These are phyloP conservation scores for Conticribra weissflogii DNA, from an alignment of 108 stramenopile genomes.

Conservation along the genomic window DNA sequence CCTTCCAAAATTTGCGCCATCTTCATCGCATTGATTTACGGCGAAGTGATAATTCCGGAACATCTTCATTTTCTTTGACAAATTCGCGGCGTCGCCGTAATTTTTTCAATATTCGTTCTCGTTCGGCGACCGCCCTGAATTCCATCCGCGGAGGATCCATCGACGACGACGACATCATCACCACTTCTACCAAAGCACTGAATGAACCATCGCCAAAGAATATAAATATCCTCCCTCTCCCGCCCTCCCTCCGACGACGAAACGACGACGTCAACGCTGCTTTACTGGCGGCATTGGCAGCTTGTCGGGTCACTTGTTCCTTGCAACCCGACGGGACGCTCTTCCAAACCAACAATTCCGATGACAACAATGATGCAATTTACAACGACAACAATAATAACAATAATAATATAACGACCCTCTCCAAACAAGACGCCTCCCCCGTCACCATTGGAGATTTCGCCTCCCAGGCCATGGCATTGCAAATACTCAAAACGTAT, in stretches of 20 bases:
- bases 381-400: neutral
- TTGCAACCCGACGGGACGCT: slow-evolving; percentile 25
- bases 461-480: slow-evolving; percentile 63
- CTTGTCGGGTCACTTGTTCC: slow-evolving; percentile 24
- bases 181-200: no score
- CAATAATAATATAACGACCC: slow-evolving; percentile 18
- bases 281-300: slow-evolving; percentile 36
- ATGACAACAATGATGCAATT: neutral
- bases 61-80: no score
- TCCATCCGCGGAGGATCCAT: no score
- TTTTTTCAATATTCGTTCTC: no score
- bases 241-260: neutral
- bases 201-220: no score
- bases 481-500: slow-evolving; percentile 35
- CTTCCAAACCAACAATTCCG: neutral
- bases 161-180: no score
- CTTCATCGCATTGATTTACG: no score
- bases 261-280: slow-evolving; percentile 29
- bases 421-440: slow-evolving; percentile 57
- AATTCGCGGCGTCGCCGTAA: no score
- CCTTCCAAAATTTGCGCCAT: no score
- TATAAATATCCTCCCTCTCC: neutral
- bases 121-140: no score
- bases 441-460: slow-evolving; percentile 75
- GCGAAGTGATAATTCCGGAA: no score